phyloP scores from a whole-genome alignment of 139 green algal genomes.

The Zygnema cylindricum region DNA sequence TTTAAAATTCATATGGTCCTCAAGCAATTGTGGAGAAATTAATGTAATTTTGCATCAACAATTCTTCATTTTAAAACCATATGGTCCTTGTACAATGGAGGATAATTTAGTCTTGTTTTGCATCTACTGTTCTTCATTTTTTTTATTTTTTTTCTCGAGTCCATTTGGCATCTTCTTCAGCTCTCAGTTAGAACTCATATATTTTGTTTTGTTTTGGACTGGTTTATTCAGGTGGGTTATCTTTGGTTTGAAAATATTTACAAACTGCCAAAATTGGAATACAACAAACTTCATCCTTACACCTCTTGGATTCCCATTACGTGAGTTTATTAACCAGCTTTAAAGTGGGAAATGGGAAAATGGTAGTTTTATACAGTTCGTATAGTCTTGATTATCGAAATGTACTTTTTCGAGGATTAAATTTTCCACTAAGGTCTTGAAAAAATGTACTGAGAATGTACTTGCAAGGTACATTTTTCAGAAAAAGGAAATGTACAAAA shows the following conservation, averaged over 20 bases:
- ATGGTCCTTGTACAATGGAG: no score
- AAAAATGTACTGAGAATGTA: no score
- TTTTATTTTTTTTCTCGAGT: no score
- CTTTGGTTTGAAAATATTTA: constrained; percentile 65
- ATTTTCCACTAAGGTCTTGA: constrained; percentile 1
- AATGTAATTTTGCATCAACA: no score
- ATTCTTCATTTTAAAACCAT: no score
- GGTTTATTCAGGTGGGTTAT: constrained; percentile 39
- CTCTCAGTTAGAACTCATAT: no score
- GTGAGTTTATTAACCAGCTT: constrained; percentile 25
- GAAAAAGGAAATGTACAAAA: no score
- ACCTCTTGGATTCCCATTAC: constrained; percentile 96
- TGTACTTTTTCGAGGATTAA: not conserved
- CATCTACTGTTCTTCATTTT: no score
- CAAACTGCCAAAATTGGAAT: constrained; percentile 84
- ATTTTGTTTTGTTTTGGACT: not conserved
- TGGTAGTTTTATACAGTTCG: not conserved
- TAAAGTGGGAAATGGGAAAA: not conserved
- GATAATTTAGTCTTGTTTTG: no score
- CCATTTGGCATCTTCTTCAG: no score
- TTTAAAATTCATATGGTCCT: not conserved
- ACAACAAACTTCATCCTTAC: constrained; percentile 95
- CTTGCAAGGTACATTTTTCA: no score
- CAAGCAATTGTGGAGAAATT: no score
- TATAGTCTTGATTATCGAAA: constrained; percentile 3